A percentile compares a stretch with the other conserved stretches of the same genome.
These are phyloP conservation scores for Ampelocalamus luodianensis DNA, from an alignment of 176 grass and related monocot species.

Conservation along the genomic window DNA sequence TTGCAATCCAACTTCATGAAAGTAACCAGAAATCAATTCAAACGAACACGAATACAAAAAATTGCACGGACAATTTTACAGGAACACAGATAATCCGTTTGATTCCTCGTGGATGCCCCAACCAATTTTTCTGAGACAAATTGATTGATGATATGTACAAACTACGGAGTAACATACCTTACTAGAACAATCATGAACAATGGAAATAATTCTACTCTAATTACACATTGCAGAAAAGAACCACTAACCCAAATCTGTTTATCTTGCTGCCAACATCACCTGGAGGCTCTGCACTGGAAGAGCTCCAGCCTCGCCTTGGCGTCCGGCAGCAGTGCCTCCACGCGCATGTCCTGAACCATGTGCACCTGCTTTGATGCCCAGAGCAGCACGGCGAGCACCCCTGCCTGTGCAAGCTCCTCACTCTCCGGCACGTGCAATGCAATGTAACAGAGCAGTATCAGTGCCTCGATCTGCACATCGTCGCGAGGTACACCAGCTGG, in stretches of 20 bases:
- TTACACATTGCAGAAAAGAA: conserved; percentile 38
- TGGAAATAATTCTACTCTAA: conserved; percentile 42
- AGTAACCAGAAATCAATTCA: not conserved
- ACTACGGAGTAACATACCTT: conserved; percentile 25
- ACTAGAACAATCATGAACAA: conserved; percentile 44
- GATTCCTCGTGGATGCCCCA: conserved; percentile 17
- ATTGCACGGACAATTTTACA: conserved; percentile 10
- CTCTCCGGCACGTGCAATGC: conserved; percentile 77
- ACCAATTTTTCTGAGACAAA: conserved; percentile 39
- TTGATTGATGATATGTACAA: conserved; percentile 46
- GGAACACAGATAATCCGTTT: conserved; percentile 30
- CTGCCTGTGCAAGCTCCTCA: conserved; percentile 78
- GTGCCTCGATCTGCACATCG: conserved; percentile 73
- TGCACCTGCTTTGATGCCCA: conserved; percentile 90
- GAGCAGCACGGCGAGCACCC: conserved; percentile 66
- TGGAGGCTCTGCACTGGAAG: conserved; percentile 66
- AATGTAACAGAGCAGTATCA: conserved; percentile 83
- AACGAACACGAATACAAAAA: not conserved
- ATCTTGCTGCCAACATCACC: conserved; percentile 43
- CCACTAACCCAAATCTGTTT: conserved; percentile 33
- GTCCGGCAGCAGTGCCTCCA: conserved; percentile 62
- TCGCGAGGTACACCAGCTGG: conserved; percentile 84
- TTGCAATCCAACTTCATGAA: not conserved
- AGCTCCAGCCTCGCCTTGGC: conserved; percentile 71
- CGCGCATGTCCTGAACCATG: conserved; percentile 69